Evolutionary conservation across 2,329 filamentous ascomycete genomes (phyloP), one percentile per base, ranked within the genome.

Genomic region (Elsinoe batatas): DNA sequence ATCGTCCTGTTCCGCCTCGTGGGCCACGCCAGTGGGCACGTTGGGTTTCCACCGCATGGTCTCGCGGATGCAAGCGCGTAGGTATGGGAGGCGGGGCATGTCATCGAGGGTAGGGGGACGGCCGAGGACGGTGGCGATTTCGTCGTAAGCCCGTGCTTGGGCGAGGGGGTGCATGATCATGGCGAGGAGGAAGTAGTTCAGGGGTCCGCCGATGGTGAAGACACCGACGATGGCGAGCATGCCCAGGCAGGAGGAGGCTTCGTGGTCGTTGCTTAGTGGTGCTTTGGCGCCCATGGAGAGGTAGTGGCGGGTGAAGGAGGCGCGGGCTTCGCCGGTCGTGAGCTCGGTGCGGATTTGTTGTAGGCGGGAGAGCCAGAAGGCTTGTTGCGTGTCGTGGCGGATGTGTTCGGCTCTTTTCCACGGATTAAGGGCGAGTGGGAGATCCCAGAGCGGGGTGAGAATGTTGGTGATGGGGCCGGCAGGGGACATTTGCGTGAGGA

Each of bases 401-500:
- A 76, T 77, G 38, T 69, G 71, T 62, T 80, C 77, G 8, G 74
- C 73, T 11, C 67, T 68, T 64, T 79, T 79, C 77, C 77, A 80
- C 0, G 77, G 77, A 60, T 79, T 79, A 38, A 79, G 68, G 13
- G 64, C 59, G 57, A 69, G 65, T 1, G 77, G 77, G 1, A 80
- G 63, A 57, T 79, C 71, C 77, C 77, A 79, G 0, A 81, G 69
- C 3, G 76, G 77, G 2, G 77, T 79, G 36, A 80, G 50, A 3
- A 79, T 72, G 58, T 80, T 80, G 18, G 77, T 80, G 59, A 81
- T 76, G 1, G 78, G 77, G 0, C 78, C 78, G 20, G 78, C 77
- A 0, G 78, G 78, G 1, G 77, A 80, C 77, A 81, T 80, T 54
- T 80, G 77, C 3, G 72, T 79, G n/a, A 80, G 67, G 1, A 80